Conservation (phyloP, 2,329 filamentous ascomycete genomes). For the Beauveria medogensis region DNA sequence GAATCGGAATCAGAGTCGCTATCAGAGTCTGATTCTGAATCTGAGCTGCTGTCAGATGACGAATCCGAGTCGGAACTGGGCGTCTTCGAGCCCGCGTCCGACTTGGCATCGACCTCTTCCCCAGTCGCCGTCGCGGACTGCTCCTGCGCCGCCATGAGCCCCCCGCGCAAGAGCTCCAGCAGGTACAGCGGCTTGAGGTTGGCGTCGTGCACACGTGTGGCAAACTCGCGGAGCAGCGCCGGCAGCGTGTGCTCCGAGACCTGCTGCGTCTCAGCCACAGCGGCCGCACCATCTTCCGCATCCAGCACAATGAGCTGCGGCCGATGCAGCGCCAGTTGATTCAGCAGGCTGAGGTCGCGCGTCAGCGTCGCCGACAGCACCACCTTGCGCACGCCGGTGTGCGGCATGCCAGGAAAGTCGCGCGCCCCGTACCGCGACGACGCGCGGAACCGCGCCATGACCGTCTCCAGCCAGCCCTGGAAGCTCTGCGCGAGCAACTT, state of each 20-base stretch:
- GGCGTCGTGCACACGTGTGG: conserved; percentile 59
- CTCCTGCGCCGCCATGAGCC: conserved; percentile 32
- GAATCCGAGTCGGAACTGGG: conserved; percentile 12
- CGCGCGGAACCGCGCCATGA: conserved; percentile 54
- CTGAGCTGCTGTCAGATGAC: conserved; percentile 28
- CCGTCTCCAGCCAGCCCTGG: conserved; percentile 76
- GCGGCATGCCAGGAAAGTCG: conserved; percentile 44
- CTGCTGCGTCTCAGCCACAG: conserved; percentile 26
- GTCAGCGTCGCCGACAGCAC: conserved; percentile 91
- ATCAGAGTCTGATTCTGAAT: conserved; percentile 20
- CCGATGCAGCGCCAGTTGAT: conserved; percentile 60
- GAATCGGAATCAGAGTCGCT: conserved; percentile 20
- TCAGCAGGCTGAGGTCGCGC: conserved; percentile 71
- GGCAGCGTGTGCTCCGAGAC: conserved; percentile 51
- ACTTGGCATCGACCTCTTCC: not conserved
- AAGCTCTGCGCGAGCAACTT: conserved; percentile 86
- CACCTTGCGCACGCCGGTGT: conserved; percentile 62
- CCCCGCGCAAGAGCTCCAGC: conserved; percentile 61
- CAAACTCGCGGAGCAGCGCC: conserved; percentile 52
- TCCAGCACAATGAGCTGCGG: conserved; percentile 74
- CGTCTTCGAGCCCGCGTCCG: conserved; percentile 22
- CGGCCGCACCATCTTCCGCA: conserved; percentile 36
- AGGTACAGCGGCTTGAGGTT: conserved; percentile 76
- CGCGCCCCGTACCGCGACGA: conserved; percentile 40
- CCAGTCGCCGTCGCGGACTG: not conserved